phyloP scores from a whole-genome alignment of 1,139 yeast species.

The Groenewaldozyma sp. region DNA sequence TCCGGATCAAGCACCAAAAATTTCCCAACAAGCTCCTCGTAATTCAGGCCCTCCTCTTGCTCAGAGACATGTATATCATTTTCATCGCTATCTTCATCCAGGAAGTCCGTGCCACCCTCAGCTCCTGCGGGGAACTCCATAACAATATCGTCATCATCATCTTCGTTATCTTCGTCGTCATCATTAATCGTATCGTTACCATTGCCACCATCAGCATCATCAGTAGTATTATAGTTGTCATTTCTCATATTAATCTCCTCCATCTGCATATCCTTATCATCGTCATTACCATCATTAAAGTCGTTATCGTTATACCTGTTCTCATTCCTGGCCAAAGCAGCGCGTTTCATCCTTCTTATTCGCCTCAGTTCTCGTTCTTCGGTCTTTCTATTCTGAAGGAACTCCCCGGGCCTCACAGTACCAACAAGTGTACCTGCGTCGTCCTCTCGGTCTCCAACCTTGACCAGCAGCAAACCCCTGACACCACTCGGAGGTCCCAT shows the following conservation, averaged over 20 bases:
- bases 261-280: background rate
- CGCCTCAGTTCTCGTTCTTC: background rate
- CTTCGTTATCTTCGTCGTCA: conserved; percentile 5
- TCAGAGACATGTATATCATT: background rate
- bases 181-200: conserved; percentile 1
- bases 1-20: conserved; percentile 41
- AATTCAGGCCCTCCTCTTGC: conserved; percentile 1
- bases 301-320: background rate
- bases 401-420: conserved; percentile 50
- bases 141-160: background rate
- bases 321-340: background rate
- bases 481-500: conserved; percentile 9
- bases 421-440: conserved; percentile 46
- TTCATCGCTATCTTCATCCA: conserved; percentile 1
- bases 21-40: conserved; percentile 14
- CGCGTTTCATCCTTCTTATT: background rate
- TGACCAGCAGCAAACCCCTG: conserved; percentile 28
- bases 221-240: background rate
- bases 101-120: background rate
- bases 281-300: conserved; percentile 3
- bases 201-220: conserved; percentile 4
- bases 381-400: conserved; percentile 30
- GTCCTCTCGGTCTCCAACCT: conserved; percentile 33
- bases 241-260: conserved; percentile 2
- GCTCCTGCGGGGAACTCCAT: background rate